Conservation (phyloP, 441 rosid genomes). For the Sinapis alba region DNA sequence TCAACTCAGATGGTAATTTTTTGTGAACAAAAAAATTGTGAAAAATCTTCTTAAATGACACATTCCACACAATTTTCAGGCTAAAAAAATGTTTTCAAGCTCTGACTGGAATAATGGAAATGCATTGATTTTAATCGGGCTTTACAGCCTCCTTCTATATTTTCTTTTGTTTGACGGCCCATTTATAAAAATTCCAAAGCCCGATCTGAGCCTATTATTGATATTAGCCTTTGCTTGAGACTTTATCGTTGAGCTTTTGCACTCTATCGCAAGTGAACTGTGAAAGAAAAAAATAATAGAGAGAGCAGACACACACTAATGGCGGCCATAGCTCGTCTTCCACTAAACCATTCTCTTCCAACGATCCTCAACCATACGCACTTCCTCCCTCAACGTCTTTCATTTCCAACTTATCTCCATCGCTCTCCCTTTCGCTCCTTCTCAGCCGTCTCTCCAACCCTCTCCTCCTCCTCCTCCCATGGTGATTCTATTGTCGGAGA, state of each 20-base stretch:
- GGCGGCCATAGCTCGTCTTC: constrained; percentile 58
- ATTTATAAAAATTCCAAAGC: background rate
- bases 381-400: constrained; percentile 33
- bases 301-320: constrained; percentile 24
- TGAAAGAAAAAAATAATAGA: background rate
- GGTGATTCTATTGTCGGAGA: constrained; percentile 59
- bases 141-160: background rate
- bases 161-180: background rate
- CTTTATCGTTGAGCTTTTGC: background rate
- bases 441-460: constrained; percentile 44
- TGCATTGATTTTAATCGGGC: background rate
- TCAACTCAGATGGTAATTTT: too few relatives aligned
- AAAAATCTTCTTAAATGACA: too few relatives aligned
- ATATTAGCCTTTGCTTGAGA: too few relatives aligned
- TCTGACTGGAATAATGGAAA: too few relatives aligned
- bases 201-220: background rate
- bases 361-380: constrained; percentile 29
- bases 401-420: constrained; percentile 26
- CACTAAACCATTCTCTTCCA: constrained; percentile 39
- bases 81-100: too few relatives aligned
- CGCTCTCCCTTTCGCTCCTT: constrained; percentile 40
- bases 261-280: background rate
- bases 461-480: constrained; percentile 40
- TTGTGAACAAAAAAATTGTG: too few relatives aligned
- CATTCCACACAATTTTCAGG: too few relatives aligned